Conservation (phyloP, 768 basidiomycete species). For the Leccinellum rugosiceps region DNA sequence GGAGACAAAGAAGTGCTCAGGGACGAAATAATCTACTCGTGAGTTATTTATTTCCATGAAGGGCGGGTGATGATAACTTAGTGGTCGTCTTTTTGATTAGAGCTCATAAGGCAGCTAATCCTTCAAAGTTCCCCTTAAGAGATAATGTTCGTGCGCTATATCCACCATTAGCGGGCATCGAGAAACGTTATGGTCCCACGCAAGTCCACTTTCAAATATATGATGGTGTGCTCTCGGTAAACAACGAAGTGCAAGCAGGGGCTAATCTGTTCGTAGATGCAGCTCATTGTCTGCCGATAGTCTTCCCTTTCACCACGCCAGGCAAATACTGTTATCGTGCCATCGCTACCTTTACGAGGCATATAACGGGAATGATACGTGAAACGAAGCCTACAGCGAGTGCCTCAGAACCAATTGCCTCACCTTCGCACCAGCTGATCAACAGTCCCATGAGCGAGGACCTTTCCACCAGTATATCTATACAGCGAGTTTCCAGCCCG, state of each 20-base stretch:
- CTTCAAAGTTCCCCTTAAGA: conserved; percentile 57
- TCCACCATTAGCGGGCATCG: conserved; percentile 54
- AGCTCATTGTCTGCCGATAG: conserved; percentile 68
- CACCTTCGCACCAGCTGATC: background rate
- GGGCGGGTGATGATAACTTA: background rate
- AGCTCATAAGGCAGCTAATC: conserved; percentile 90
- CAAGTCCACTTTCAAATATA: conserved; percentile 91
- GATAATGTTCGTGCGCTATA: conserved; percentile 50
- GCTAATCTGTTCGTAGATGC: conserved; percentile 43
- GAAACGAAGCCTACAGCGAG: conserved; percentile 7
- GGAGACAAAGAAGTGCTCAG: conserved; percentile 89
- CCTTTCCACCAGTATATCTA: background rate
- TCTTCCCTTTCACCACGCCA: conserved; percentile 74
- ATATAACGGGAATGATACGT: conserved; percentile 51
- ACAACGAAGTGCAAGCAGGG: conserved; percentile 15
- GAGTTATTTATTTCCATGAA: conserved; percentile 25
- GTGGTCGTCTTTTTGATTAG: conserved; percentile 34
- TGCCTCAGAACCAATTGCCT: conserved; percentile 8
- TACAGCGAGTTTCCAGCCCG: background rate
- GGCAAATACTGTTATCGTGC: conserved; percentile 79
- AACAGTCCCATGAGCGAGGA: conserved; percentile 7
- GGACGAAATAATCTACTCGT: conserved; percentile 90
- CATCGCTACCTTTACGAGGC: conserved; percentile 66
- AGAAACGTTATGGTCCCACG: conserved; percentile 54
- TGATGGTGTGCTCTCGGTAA: conserved; percentile 52